These are phyloP conservation scores for Penicillium sp. DNA, from an alignment of 2,329 filamentous ascomycete species.

Conservation along the genomic window DNA sequence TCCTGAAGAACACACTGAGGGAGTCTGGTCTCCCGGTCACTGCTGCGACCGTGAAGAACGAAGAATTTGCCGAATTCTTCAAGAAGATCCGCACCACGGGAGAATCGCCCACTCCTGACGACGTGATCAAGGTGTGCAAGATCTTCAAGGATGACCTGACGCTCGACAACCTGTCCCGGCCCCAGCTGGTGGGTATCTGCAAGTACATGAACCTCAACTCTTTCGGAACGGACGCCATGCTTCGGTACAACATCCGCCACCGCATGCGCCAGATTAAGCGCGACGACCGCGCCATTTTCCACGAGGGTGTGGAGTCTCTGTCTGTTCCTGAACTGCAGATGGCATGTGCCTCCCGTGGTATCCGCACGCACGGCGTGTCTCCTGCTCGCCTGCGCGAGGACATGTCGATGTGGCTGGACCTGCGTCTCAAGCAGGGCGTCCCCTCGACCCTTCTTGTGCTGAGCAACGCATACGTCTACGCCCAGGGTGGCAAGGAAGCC, in stretches of 20 bases:
- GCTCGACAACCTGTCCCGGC: conserved; percentile 88
- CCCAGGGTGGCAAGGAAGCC: conserved; percentile 60
- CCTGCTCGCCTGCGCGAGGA: conserved; percentile 78
- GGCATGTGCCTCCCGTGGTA: conserved; percentile 81
- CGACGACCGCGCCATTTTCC: conserved; percentile 87
- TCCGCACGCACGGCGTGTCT: conserved; percentile 84
- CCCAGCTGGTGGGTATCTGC: conserved; percentile 94
- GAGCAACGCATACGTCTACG: conserved; percentile 97
- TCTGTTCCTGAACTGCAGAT: conserved; percentile 89
- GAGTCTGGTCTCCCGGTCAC: conserved; percentile 87
- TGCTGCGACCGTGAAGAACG: conserved; percentile 71
- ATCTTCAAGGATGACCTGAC: conserved; percentile 97
- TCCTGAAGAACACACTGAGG: conserved; percentile 76
- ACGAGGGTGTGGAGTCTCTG: conserved; percentile 83
- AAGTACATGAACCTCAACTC: conserved; percentile 96
- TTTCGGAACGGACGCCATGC: conserved; percentile 94
- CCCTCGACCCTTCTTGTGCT: conserved; percentile 90
- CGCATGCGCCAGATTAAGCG: conserved; percentile 99
- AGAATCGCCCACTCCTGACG: conserved; percentile 74
- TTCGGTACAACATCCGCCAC: conserved; percentile 92
- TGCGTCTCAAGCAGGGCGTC: conserved; percentile 87
- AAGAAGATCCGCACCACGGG: conserved; percentile 87
- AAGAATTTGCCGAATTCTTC: conserved; percentile 96
- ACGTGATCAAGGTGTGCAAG: conserved; percentile 98
- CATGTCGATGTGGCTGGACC: conserved; percentile 89